Conservation (phyloP, 2,329 filamentous ascomycete species). For the Grosmannia huntii region DNA sequence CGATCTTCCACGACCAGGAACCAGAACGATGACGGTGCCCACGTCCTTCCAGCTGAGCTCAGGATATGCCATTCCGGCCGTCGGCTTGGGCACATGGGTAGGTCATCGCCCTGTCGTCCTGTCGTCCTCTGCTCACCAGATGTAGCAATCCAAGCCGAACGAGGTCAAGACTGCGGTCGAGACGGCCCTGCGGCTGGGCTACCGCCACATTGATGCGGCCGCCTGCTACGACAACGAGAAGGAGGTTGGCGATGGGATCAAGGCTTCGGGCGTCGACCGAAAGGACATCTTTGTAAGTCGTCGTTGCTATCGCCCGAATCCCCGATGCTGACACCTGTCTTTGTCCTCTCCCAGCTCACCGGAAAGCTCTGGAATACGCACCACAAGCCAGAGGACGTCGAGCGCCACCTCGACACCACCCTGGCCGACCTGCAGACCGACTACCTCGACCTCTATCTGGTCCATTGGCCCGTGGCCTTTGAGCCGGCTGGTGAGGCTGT, state of each 20-base stretch:
- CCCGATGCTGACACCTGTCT: too few relatives aligned
- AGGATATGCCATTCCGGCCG: neutral
- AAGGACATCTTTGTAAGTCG: slow-evolving; percentile 41
- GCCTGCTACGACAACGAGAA: slow-evolving; percentile 52
- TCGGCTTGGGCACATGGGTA: slow-evolving; percentile 6
- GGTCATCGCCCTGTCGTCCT: neutral
- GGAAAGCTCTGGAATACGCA: slow-evolving; percentile 48
- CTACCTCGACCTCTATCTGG: slow-evolving; percentile 55
- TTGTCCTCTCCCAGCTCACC: slow-evolving; percentile 19
- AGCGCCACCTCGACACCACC: slow-evolving; percentile 45
- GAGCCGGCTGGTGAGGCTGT: neutral
- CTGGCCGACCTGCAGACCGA: slow-evolving; percentile 39
- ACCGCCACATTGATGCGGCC: slow-evolving; percentile 38
- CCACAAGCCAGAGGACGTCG: slow-evolving; percentile 48
- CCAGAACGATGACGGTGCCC: neutral
- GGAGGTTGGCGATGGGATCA: slow-evolving; percentile 50
- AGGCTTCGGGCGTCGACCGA: slow-evolving; percentile 42
- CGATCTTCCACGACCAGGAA: too few relatives aligned
- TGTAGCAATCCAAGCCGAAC: slow-evolving; percentile 2
- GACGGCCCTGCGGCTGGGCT: slow-evolving; percentile 20
- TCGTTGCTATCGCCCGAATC: too few relatives aligned
- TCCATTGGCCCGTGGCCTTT: slow-evolving; percentile 37
- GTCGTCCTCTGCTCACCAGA: neutral
- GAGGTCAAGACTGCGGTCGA: neutral
- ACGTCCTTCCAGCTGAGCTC: neutral